A percentile compares a stretch with the other conserved stretches of the same genome.
Evolutionary conservation across 108 stramenopile genomes (phyloP).

Genomic region (Asterionellopsis glacialis): DNA sequence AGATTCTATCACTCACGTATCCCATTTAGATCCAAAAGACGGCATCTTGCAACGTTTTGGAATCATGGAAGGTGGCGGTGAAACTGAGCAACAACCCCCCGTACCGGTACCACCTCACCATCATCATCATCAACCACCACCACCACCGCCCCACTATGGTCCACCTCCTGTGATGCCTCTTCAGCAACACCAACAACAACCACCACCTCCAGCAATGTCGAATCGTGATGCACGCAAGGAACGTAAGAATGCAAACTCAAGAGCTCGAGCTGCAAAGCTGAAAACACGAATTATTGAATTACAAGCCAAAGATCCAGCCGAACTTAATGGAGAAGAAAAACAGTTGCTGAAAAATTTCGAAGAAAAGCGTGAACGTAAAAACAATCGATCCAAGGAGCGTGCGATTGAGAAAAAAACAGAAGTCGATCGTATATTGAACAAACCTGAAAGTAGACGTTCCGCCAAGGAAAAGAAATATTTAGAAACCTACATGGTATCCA

Average conservation of each 20-base stretch:
- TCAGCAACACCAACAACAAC: background rate
- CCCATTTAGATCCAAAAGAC: too few relatives aligned
- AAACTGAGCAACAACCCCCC: background rate
- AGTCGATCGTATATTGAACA: conserved; percentile 43
- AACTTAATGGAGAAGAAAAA: conserved; percentile 39
- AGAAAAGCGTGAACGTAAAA: conserved; percentile 45
- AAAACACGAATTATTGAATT: conserved; percentile 31
- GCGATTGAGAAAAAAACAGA: conserved; percentile 50
- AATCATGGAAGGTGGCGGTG: too few relatives aligned
- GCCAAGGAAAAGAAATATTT: conserved; percentile 40
- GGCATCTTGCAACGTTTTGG: too few relatives aligned
- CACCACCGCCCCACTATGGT: background rate
- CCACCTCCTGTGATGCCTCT: conserved; percentile 1
- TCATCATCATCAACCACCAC: background rate
- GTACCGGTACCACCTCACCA: background rate
- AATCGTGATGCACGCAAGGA: conserved; percentile 4
- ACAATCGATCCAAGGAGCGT: conserved; percentile 42
- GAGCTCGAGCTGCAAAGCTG: conserved; percentile 32
- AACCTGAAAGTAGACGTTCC: conserved; percentile 36
- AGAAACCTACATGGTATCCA: conserved; percentile 26
- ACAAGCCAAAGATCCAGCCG: conserved; percentile 17
- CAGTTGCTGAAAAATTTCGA: conserved; percentile 31
- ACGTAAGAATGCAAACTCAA: conserved; percentile 57
- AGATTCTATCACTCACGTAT: too few relatives aligned
- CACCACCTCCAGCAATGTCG: background rate